These are phyloP conservation scores for Globisporangium orthogonon DNA, from an alignment of 352 stramenopile genomes.

Conservation along the genomic window DNA sequence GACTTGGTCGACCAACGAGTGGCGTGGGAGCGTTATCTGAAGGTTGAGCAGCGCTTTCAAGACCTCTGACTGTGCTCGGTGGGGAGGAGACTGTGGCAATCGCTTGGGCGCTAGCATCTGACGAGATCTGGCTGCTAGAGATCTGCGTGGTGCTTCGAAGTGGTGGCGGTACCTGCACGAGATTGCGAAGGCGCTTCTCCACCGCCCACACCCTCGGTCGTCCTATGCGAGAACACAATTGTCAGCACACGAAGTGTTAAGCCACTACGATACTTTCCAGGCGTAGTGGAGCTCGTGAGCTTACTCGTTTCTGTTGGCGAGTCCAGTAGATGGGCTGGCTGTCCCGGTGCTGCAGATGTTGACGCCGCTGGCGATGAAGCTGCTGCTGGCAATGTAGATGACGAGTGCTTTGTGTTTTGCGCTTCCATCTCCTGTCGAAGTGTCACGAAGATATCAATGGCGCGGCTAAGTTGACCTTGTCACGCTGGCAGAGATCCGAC, in stretches of 20 bases:
- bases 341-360: too few species aligned
- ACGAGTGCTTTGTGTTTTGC: constrained; percentile 32
- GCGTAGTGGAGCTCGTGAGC: too few species aligned
- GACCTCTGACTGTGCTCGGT: constrained; percentile 4
- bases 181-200: constrained; percentile 40
- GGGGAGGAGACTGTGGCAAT: constrained; percentile 5
- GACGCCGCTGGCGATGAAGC: too few species aligned
- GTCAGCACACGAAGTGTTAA: background rate
- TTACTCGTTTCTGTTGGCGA: too few species aligned
- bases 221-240: constrained; percentile 3
- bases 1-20: too few species aligned
- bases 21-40: too few species aligned
- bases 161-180: constrained; percentile 33
- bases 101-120: background rate
- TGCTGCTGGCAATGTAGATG: background rate
- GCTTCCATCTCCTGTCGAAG: constrained; percentile 51
- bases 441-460: background rate
- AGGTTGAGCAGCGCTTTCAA: constrained; percentile 2
- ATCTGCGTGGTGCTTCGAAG: constrained; percentile 15
- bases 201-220: constrained; percentile 42
- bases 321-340: too few species aligned
- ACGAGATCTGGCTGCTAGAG: background rate
- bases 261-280: too few species aligned
- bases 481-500: background rate
- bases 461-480: too few species aligned